These are phyloP conservation scores for Cadophora luteo-olivacea DNA, from an alignment of 2,329 filamentous ascomycete genomes.

Conservation along the genomic window DNA sequence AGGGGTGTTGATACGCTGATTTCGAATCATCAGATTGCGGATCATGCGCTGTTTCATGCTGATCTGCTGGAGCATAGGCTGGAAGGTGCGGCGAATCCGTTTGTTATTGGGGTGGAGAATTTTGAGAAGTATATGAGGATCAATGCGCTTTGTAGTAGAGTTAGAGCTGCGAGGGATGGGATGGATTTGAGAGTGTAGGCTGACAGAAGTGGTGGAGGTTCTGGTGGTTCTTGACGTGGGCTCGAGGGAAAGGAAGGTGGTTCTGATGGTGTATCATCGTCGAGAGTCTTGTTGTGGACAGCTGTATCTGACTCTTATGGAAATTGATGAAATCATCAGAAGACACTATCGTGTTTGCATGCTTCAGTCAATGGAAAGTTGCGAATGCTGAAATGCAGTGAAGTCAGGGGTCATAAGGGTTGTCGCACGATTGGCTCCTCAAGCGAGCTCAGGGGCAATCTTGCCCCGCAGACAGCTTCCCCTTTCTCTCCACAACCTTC, in stretches of 20 bases:
- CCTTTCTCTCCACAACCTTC: not conserved
- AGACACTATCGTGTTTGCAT: too few relatives aligned
- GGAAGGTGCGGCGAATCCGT: not conserved
- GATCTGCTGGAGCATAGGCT: not conserved
- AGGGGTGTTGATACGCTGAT: slow-evolving; percentile 11
- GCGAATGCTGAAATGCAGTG: not conserved
- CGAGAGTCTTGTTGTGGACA: too few relatives aligned
- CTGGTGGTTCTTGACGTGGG: too few relatives aligned
- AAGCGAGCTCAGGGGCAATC: slow-evolving; percentile 4
- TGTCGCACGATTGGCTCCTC: not conserved
- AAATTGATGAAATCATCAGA: too few relatives aligned
- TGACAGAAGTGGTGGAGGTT: too few relatives aligned
- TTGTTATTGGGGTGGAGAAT: not conserved
- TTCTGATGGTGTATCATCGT: too few relatives aligned
- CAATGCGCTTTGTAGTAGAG: not conserved
- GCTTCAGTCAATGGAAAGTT: too few relatives aligned
- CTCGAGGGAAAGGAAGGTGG: too few relatives aligned
- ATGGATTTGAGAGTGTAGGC: slow-evolving; percentile 3
- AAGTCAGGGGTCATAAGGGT: not conserved
- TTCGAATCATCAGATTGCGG: slow-evolving; percentile 7
- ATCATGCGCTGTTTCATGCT: slow-evolving; percentile 1
- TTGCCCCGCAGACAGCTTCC: not conserved
- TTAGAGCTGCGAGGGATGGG: not conserved
- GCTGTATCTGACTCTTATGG: too few relatives aligned
- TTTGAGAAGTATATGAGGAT: slow-evolving; percentile 3